A percentile compares a stretch with the other conserved stretches of the same genome.
Evolutionary conservation across 1,139 yeast species (phyloP).

Genomic region (Yamadazyma siamensis): DNA sequence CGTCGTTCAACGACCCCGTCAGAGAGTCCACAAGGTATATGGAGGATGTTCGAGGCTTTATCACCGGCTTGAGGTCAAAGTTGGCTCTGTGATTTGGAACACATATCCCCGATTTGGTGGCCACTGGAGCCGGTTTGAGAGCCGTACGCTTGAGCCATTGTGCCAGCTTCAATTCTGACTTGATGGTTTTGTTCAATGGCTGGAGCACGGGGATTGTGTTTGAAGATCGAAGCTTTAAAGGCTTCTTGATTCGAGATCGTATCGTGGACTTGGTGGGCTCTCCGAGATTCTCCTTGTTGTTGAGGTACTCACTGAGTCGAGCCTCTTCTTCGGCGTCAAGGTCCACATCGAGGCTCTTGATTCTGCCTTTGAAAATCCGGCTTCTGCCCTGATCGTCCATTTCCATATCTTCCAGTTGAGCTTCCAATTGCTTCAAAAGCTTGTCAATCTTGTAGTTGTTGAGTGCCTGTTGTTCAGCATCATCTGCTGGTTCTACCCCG

Average conservation of each 20-base stretch:
- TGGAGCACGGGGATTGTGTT: constrained; percentile 26
- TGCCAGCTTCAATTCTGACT: constrained; percentile 7
- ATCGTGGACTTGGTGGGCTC: constrained; percentile 26
- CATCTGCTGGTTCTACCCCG: constrained; percentile 17
- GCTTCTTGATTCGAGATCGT: constrained; percentile 19
- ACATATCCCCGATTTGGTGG: not conserved
- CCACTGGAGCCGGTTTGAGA: not conserved
- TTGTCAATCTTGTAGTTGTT: constrained; percentile 37
- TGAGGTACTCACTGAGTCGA: constrained; percentile 18
- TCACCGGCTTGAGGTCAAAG: not conserved
- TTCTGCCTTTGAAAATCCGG: constrained; percentile 39
- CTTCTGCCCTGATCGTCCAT: constrained; percentile 49
- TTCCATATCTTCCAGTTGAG: constrained; percentile 25
- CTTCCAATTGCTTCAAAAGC: constrained; percentile 27
- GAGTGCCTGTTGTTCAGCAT: constrained; percentile 12
- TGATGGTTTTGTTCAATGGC: constrained; percentile 17
- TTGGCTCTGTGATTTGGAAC: not conserved
- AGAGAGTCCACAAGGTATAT: constrained; percentile 65
- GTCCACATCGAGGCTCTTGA: constrained; percentile 16
- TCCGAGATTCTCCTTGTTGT: constrained; percentile 34
- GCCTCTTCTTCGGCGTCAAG: constrained; percentile 16
- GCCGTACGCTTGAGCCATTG: not conserved
- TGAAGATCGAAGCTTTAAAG: constrained; percentile 15
- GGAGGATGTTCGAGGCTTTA: constrained; percentile 16
- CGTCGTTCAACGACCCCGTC: constrained; percentile 64